These are phyloP conservation scores for Trypanosoma vivax DNA, from an alignment of 208 protist genomes.

Conservation along the genomic window DNA sequence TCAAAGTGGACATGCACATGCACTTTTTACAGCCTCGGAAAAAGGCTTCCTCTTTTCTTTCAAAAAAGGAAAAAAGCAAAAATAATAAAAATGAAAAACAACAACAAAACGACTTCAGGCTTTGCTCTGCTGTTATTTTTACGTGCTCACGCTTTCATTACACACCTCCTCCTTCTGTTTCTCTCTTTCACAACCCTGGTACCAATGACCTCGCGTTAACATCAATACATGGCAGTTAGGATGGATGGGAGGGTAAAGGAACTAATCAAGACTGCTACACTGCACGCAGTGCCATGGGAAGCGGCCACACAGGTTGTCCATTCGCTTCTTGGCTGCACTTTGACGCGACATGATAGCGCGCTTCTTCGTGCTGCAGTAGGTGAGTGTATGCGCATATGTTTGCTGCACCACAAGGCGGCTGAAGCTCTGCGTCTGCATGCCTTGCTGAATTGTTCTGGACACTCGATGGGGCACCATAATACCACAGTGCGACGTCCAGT, in stretches of 20 bases:
- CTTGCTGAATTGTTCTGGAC: conserved; percentile 21
- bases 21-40: too few relatives aligned
- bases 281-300: conserved; percentile 18
- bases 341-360: not conserved
- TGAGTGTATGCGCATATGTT: conserved; percentile 47
- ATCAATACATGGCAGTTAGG: not conserved
- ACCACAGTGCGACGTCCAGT: not conserved
- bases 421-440: conserved; percentile 59
- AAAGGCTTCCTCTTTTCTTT: too few relatives aligned
- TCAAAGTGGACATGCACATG: too few relatives aligned
- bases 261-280: conserved; percentile 1
- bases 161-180: too few relatives aligned
- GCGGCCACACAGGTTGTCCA: conserved; percentile 22
- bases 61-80: too few relatives aligned
- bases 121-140: too few relatives aligned
- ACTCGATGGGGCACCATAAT: not conserved
- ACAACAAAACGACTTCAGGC: too few relatives aligned
- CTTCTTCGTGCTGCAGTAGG: conserved; percentile 7
- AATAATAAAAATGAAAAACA: too few relatives aligned
- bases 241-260: conserved; percentile 18
- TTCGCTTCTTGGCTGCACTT: conserved; percentile 10
- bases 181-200: not conserved
- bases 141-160: too few relatives aligned
- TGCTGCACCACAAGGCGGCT: conserved; percentile 24
- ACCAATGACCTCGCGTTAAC: not conserved